Conservation (phyloP, 257 asterid species). For the Nicotiana benthamiana region DNA sequence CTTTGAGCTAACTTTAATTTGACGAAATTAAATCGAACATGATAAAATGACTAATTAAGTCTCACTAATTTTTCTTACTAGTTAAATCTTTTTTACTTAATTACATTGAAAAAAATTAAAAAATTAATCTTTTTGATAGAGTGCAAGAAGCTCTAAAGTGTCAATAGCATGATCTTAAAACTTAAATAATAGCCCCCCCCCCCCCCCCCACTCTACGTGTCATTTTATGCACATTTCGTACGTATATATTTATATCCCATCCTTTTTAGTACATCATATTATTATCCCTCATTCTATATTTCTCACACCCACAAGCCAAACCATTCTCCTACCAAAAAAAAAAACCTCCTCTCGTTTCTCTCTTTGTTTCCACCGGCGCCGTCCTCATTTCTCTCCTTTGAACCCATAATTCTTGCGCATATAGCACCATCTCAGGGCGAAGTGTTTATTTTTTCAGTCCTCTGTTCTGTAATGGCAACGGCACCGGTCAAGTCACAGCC, state of each 20-base stretch:
- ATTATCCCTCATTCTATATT: not conserved
- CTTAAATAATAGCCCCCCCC: no score
- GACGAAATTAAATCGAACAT: no score
- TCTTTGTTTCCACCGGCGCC: not conserved
- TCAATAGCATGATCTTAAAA: not conserved
- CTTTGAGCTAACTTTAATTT: no score
- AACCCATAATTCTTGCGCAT: not conserved
- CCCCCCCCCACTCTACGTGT: no score
- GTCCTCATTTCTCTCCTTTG: not conserved
- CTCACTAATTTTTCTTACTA: no score
- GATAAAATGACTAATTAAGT: no score
- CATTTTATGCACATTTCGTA: not conserved
- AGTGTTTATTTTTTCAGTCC: not conserved
- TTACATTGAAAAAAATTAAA: no score
- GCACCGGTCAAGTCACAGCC: conserved; percentile 71
- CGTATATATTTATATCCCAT: not conserved
- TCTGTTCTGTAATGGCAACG: conserved; percentile 46
- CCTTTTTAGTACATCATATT: not conserved
- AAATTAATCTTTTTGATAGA: not conserved
- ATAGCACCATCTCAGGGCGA: not conserved
- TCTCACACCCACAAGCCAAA: not conserved
- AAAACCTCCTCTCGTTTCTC: not conserved
- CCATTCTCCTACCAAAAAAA: not conserved
- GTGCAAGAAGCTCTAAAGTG: not conserved
- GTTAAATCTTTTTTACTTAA: no score